Base-by-base conservation (phyloP, 2,329 filamentous ascomycete species). In the Epichloe baconii region DNA sequence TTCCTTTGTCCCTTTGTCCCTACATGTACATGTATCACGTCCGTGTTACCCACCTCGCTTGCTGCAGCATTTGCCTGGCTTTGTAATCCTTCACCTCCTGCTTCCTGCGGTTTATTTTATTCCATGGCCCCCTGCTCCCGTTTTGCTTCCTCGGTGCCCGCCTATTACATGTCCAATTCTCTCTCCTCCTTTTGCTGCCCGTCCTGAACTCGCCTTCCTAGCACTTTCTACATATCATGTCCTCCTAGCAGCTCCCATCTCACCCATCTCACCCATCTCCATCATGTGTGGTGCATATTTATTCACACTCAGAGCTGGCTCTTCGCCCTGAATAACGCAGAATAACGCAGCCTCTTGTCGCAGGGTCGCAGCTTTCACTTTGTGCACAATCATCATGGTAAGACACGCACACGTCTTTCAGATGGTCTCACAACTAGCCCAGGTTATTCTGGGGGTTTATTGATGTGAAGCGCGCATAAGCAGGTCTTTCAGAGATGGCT, bases 401-500 rank as follows among this genome's bases (percentile, higher is more conserved):
- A 46, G 31, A 46, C 34, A 37, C 31, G 21, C n/a, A 43, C 12
- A n/a, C 15, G 2, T 14, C 36, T 23, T 31, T 34, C 4, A 43
- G 47, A 11, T 26, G 17, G 12, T 10, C 19, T 43, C 17, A n/a
- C 17, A 21, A 12, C 8, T 19, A 31, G 38, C 21, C 42, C 17
- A 26, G 19, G 5, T 23, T 44, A n/a, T 21, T 48, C 21, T 42
- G 15, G 11, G 19, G 15, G 4, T 14, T 31, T 43, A 40, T 37
- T 45, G 2, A 45, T 34, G 14, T n/a, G 26, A 47, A 48, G 23
- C 8, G 23, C 8, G 34, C 42, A 44, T 44, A 41, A 41, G 35
- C 43, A 50, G 12, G 23, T 41, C 53, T 49, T 52, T 45, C 46
- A 10, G 21, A 55, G 46, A 44, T 47, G 45, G 46, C 45, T 44